Evolutionary conservation across 2,329 filamentous ascomycete genomes (phyloP), one percentile per base, ranked within the genome.

Genomic region (Xylariaceae sp.): DNA sequence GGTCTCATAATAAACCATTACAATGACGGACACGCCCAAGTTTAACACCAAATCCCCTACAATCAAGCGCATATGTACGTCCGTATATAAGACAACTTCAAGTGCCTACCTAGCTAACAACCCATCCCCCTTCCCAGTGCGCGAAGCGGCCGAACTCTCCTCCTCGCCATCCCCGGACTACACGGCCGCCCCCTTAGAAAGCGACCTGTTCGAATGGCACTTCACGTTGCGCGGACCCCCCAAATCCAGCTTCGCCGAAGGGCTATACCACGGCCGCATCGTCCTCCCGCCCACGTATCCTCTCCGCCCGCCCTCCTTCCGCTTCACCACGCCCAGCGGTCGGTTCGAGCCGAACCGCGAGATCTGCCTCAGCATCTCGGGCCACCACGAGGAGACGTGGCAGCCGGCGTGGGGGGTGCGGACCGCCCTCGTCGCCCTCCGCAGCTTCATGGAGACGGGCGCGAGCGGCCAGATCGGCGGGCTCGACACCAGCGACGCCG

Each of bases 371-470:
- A 87, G 80, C 55, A 98, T 97, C 55, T 86, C 80, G 36, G 90
- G 89, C 2, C 90, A 96, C 64, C 92, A 98, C 65, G 92, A 97
- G 62, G 92, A 97, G 68, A 94, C 87, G 12, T 98, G 92, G 92
- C 90, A 96, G 72, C 92, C 92, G 0, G 92, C 92, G 1, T 98
- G 92, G 92, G 92, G 92, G 0, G 83, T 98, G 8, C 76, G 92
- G 43, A 97, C 92, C 3, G 90, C 92, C 12, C 67, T 98, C 5
- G 76, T 81, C 29, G 78, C 78, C 11, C 78, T 97, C 34, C 70
- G 92, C 38, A 84, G 78, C 52, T 96, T 96, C 63, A 97, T 98
- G 88, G 88, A 94, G 60, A 89, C 84, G 3, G 86, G 90, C 51
- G 81, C 85, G 7, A 79, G 77, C 52, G 92, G 92, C 1, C 92